These are phyloP conservation scores for Codiaeum variegatum DNA, from an alignment of 441 rosid species.

Conservation along the genomic window DNA sequence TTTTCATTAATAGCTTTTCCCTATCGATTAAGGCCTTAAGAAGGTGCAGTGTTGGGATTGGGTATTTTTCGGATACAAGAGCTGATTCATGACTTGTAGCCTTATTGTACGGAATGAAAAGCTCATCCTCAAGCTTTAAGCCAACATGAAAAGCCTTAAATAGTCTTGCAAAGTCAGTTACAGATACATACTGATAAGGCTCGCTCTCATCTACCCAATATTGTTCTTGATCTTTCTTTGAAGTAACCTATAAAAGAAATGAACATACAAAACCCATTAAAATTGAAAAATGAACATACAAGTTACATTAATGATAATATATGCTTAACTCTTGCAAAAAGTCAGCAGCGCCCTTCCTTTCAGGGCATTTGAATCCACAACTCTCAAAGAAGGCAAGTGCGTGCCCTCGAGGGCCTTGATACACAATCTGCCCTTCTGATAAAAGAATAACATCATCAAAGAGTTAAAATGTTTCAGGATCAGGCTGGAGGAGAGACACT, in stretches of 20 bases:
- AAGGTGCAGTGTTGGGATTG: slow-evolving; percentile 47
- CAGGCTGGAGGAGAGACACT: slow-evolving; percentile 40
- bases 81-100: slow-evolving; percentile 53
- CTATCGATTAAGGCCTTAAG: slow-evolving; percentile 58
- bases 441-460: slow-evolving; percentile 67
- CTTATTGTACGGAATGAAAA: slow-evolving; percentile 47
- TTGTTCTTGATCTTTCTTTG: slow-evolving; percentile 75
- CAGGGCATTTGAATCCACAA: slow-evolving; percentile 70
- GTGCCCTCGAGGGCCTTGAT: slow-evolving; percentile 62
- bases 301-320: neutral
- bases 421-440: slow-evolving; percentile 68
- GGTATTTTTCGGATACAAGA: slow-evolving; percentile 43
- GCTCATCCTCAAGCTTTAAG: slow-evolving; percentile 31
- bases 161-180: slow-evolving; percentile 43
- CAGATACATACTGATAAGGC: slow-evolving; percentile 52
- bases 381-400: slow-evolving; percentile 53
- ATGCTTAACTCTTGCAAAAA: slow-evolving; percentile 72
- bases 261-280: neutral
- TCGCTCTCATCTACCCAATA: slow-evolving; percentile 53
- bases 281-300: neutral
- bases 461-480: slow-evolving; percentile 77
- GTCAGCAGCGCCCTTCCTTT: slow-evolving; percentile 75
- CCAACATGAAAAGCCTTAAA: slow-evolving; percentile 60
- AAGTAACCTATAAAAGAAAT: slow-evolving; percentile 53
- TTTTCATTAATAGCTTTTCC: slow-evolving; percentile 64